Base-by-base conservation (phyloP, 768 basidiomycete genomes). In the Pleurotus cornucopiae region DNA sequence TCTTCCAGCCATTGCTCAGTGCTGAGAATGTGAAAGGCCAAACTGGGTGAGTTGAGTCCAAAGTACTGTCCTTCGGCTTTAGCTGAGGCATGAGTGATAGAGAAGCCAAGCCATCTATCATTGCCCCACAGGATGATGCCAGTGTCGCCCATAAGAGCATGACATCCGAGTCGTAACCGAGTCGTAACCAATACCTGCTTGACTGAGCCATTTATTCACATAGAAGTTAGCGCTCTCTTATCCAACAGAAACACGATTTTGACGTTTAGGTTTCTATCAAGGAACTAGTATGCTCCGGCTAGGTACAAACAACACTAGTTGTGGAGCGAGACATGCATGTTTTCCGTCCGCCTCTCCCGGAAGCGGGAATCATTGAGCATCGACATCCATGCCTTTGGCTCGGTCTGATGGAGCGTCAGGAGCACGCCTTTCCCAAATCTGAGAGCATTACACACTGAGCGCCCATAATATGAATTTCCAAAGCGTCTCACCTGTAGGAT, bases 401-500 rank as follows among this genome's bases (percentile, higher is more conserved):
- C 38, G 61, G 49, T 66, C 62, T 58, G 62, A 60, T 48, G 62
- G 64, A 45, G 55, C 55, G 30, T 62, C 65, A 58, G 64, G 61
- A 39, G 67, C 69, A 62, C 84, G 75, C 60, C 79, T 76, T 69
- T 86, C 84, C 85, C 85, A 86, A 63, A 86, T 83, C 85, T 86
- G 63, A 49, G 40, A 25, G 52, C 37, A 40, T 51, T 39, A 43
- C 12, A 18, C 18, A 20, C 16, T 55, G 21, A 54, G 23, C 23
- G n/a, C 20, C 30, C 40, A 26, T 51, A 43, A 34, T 14, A 20
- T 56, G 38, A 41, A 6, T 21, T n/a, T 48, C 59, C 57, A 60
- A 45, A 21, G 57, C 14, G n/a, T 16, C 64, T 57, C 59, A 94
- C 94, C 82, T 99, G 97, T 49, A 99, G 74, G 30, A 96, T 88